A percentile compares a stretch with the other conserved stretches of the same genome.
Evolutionary conservation across 768 basidiomycete genomes (phyloP).

Genomic region (Thelephora aurantiotincta): DNA sequence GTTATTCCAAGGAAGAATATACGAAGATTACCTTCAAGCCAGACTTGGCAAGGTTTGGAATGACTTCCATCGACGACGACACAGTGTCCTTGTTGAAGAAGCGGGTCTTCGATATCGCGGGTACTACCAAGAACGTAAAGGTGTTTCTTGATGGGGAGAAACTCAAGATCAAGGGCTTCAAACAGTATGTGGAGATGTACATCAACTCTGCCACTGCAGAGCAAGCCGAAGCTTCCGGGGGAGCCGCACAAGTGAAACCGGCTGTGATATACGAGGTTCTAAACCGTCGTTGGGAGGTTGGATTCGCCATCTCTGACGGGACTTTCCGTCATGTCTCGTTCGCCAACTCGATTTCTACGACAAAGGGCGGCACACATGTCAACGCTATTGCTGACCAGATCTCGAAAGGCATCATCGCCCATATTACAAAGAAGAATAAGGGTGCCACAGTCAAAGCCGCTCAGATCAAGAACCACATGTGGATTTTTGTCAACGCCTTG

Average conservation of each 20-base stretch:
- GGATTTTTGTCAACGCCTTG: conserved; percentile 91
- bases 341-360: conserved; percentile 94
- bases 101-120: conserved; percentile 94
- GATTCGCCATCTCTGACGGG: conserved; percentile 89
- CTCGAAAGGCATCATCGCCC: conserved; percentile 66
- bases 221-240: conserved; percentile 56
- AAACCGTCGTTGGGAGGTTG: conserved; percentile 83
- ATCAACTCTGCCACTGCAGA: conserved; percentile 62
- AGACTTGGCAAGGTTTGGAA: conserved; percentile 84
- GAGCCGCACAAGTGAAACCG: conserved; percentile 68
- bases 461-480: conserved; percentile 96
- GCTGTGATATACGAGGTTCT: conserved; percentile 71
- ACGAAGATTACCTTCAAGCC: conserved; percentile 90
- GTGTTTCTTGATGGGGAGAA: conserved; percentile 88
- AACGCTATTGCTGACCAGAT: conserved; percentile 75
- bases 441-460: conserved; percentile 84
- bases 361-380: conserved; percentile 94
- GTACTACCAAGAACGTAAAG: conserved; percentile 87
- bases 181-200: conserved; percentile 94
- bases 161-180: conserved; percentile 89
- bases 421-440: conserved; percentile 95
- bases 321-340: conserved; percentile 91
- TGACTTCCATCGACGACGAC: conserved; percentile 84
- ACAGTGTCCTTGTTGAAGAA: conserved; percentile 79
- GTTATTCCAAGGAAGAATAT: conserved; percentile 81